Evolutionary conservation across 2,329 filamentous ascomycete genomes (phyloP), one percentile per base, ranked within the genome.

Genomic region (Aspergillus sp.): DNA sequence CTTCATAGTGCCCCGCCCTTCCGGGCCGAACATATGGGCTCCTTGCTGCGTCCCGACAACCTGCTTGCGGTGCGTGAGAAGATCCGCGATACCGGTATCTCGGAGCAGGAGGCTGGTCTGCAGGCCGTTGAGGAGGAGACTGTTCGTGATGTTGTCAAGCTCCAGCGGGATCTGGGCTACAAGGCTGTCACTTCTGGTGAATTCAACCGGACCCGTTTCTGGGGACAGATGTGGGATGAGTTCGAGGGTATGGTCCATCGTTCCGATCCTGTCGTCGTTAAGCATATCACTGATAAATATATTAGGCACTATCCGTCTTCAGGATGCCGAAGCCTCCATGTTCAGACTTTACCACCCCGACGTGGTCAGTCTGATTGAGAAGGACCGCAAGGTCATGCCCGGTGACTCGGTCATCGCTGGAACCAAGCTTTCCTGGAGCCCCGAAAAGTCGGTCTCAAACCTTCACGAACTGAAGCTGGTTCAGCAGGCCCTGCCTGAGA

Each of bases 341-440:
- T 70, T 70, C 62, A 57, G 68, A 49, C 64, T 70, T 9, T 70
- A 70, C 57, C 68, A 70, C 47, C 68, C 68, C 7, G 68, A 70
- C 32, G 67, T 70, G 5, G 68, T 70, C 23, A 69, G 67, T 56
- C 56, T 70, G 32, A 69, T 70, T 17, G 68, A 69, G 32, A 65
- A 69, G 55, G 68, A 67, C 56, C 62, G 64, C 28, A 68, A 70
- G 59, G 68, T 70, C 17, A 70, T 70, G 67, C 68, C 68, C 1
- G 67, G 68, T 25, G 68, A 70, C 57, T 69, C 67, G 5, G 67
- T 70, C 5, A 70, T 70, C 48, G 68, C 68, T 1, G 68, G 64
- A 15, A 61, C 62, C 10, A 70, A 70, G 59, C 61, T 70, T 1
- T 61, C 65, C 3, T 67, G 66, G 64, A 70, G 45, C 51, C 10